Evolutionary conservation across 2,329 filamentous ascomycete genomes (phyloP).

Genomic region (Lasiodiplodia citricola): DNA sequence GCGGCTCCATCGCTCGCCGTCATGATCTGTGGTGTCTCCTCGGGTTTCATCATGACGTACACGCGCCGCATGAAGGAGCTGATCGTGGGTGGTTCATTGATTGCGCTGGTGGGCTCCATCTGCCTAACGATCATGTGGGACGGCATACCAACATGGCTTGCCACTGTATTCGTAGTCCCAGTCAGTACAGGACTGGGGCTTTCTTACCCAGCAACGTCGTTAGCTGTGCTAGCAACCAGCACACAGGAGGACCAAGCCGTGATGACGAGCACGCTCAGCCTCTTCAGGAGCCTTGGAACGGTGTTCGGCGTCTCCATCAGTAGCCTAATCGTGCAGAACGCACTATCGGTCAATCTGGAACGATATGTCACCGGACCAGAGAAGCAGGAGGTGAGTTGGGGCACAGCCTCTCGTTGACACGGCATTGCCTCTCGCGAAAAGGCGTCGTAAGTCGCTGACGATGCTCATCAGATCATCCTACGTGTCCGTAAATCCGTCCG

Average conservation of each 20-base stretch:
- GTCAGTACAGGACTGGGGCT: constrained; percentile 49
- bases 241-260: constrained; percentile 53
- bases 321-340: constrained; percentile 76
- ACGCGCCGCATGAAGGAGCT: constrained; percentile 51
- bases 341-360: constrained; percentile 65
- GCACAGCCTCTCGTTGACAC: neutral
- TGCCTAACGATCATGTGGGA: constrained; percentile 45
- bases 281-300: constrained; percentile 73
- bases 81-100: constrained; percentile 45
- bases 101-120: constrained; percentile 45
- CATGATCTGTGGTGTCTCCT: constrained; percentile 48
- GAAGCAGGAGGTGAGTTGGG: constrained; percentile 55
- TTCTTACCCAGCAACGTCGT: constrained; percentile 48
- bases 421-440: neutral
- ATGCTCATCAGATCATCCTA: constrained; percentile 46
- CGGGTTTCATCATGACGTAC: constrained; percentile 51
- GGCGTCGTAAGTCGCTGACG: constrained; percentile 1
- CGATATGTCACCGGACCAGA: constrained; percentile 63
- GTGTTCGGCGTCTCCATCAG: constrained; percentile 76
- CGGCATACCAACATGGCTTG: constrained; percentile 46
- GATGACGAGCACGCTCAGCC: constrained; percentile 68
- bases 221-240: constrained; percentile 50
- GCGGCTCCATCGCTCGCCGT: constrained; percentile 64
- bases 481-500: constrained; percentile 57
- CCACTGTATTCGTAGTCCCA: constrained; percentile 48